Evolutionary conservation across 345 rosid genomes (phyloP).

Genomic region (Mangifera indica): DNA sequence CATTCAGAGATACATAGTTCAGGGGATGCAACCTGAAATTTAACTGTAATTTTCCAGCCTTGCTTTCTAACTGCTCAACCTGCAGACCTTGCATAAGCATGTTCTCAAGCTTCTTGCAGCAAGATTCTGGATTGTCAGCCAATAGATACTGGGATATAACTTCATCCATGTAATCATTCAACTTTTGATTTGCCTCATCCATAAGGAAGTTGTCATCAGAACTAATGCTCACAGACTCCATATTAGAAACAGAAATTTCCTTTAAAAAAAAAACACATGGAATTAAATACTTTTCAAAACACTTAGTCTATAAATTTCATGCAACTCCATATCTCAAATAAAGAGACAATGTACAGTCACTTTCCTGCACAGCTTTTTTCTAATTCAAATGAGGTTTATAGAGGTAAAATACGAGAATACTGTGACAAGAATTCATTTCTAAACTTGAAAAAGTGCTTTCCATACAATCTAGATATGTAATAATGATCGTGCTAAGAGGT

Average conservation of each 20-base stretch:
- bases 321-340: neutral
- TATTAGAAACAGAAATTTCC: slow-evolving; percentile 45
- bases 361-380: neutral
- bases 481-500: neutral
- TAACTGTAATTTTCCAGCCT: slow-evolving; percentile 23
- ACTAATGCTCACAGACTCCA: slow-evolving; percentile 16
- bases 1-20: slow-evolving; percentile 57
- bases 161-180: slow-evolving; percentile 49
- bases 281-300: slow-evolving; percentile 8
- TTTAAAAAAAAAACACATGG: slow-evolving; percentile 15
- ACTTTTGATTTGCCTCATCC: slow-evolving; percentile 38
- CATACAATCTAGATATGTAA: neutral
- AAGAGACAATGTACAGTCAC: neutral
- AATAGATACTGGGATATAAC: slow-evolving; percentile 51
- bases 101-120: slow-evolving; percentile 64
- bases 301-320: neutral
- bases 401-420: neutral
- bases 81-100: slow-evolving; percentile 43
- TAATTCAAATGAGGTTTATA: neutral
- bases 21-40: slow-evolving; percentile 52
- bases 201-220: slow-evolving; percentile 24
- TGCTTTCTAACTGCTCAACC: slow-evolving; percentile 22
- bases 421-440: neutral
- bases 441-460: neutral
- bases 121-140: slow-evolving; percentile 47